A percentile compares a stretch with the other conserved stretches of the same genome.
Evolutionary conservation across 306 rosid genomes (phyloP).

Genomic region (Rosa multiflora): DNA sequence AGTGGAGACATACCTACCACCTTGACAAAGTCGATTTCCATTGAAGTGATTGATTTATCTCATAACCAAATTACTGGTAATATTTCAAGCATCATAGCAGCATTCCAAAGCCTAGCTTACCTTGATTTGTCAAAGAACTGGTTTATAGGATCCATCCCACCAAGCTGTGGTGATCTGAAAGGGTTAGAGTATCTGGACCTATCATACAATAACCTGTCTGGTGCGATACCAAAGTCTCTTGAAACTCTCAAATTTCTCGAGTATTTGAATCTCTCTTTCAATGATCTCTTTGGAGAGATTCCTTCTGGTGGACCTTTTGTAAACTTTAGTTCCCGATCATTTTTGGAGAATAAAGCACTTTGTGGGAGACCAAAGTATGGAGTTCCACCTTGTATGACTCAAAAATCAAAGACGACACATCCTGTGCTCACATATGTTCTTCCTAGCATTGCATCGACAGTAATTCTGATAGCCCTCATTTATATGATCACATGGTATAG

Average conservation of each 20-base stretch:
- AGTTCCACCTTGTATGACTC: no score
- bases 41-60: background rate
- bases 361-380: background rate
- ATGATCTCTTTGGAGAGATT: background rate
- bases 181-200: background rate
- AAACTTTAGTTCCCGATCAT: background rate
- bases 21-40: background rate
- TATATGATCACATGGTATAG: no score
- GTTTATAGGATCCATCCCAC: constrained; percentile 10
- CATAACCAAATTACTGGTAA: background rate
- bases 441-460: no score
- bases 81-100: constrained; percentile 5
- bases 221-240: background rate
- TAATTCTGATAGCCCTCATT: no score
- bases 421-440: no score
- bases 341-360: background rate
- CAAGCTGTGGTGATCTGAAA: background rate
- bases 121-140: constrained; percentile 7
- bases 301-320: background rate
- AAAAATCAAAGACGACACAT: no score
- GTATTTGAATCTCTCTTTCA: background rate
- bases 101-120: constrained; percentile 7
- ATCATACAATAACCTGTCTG: constrained; percentile 4
- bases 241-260: background rate
- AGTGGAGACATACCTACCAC: background rate